Percentiles rank a stretch among this genome's conserved stretches.
Conservation (phyloP, 2,329 filamentous ascomycete species). For the Trichoderma sp. region DNA sequence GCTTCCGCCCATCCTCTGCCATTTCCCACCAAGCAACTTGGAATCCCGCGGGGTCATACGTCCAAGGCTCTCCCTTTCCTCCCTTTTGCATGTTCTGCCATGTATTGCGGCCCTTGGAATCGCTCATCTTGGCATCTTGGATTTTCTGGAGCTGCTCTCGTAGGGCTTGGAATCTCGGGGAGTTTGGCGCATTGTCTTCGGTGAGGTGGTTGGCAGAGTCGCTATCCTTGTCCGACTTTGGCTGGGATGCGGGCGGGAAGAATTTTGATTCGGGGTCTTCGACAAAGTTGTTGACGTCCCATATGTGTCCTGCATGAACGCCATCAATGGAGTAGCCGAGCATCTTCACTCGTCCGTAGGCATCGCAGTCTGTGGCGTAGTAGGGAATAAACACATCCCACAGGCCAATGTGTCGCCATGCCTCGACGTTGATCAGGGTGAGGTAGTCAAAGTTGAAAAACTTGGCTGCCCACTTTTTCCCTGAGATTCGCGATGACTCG, state of each 20-base stretch:
- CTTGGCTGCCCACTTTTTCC: conserved; percentile 11
- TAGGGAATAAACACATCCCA: conserved; percentile 17
- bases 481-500: neutral
- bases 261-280: conserved; percentile 6
- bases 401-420: conserved; percentile 7
- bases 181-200: conserved; percentile 1
- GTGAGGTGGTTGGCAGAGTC: neutral
- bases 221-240: neutral
- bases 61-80: conserved; percentile 16
- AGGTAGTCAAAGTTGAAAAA: conserved; percentile 19
- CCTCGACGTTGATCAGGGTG: conserved; percentile 5
- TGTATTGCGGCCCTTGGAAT: conserved; percentile 6
- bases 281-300: neutral
- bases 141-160: neutral
- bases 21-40: conserved; percentile 15
- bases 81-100: conserved; percentile 19
- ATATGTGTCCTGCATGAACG: conserved; percentile 6
- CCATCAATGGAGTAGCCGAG: neutral
- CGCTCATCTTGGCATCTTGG: neutral
- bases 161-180: conserved; percentile 3
- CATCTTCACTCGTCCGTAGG: conserved; percentile 5
- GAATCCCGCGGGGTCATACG: conserved; percentile 12
- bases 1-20: conserved; percentile 1
- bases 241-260: neutral
- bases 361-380: conserved; percentile 14